A percentile compares a stretch with the other conserved stretches of the same genome.
These are phyloP conservation scores for Acrocalymma vagum DNA, from an alignment of 2,329 filamentous ascomycete genomes.

Conservation along the genomic window DNA sequence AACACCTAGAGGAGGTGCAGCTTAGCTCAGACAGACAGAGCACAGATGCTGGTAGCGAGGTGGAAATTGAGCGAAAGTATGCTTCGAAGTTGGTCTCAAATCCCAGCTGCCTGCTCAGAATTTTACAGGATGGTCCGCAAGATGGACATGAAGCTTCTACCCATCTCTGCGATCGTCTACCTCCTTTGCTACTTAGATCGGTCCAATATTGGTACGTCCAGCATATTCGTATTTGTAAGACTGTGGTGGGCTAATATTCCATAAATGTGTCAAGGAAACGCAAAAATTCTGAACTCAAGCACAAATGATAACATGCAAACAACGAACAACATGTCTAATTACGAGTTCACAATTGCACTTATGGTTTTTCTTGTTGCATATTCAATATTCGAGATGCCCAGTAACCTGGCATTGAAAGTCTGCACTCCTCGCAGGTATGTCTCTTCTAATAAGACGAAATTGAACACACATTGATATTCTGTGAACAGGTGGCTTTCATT, in stretches of 20 bases:
- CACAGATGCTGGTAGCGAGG: no score
- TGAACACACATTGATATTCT: no score
- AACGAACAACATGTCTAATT: slow-evolving; percentile 67
- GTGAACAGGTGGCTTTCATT: slow-evolving; percentile 34
- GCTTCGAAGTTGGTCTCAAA: no score
- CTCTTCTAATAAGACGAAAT: no score
- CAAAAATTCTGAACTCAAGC: slow-evolving; percentile 69
- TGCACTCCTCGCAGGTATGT: slow-evolving; percentile 68
- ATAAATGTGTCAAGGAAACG: slow-evolving; percentile 23
- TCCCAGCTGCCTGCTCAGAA: no score
- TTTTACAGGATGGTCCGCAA: slow-evolving; percentile 2
- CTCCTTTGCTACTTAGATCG: slow-evolving; percentile 6
- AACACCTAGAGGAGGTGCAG: no score
- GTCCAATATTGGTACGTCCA: slow-evolving; percentile 4
- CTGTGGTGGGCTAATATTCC: no score
- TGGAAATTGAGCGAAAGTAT: no score
- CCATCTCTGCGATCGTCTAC: slow-evolving; percentile 1
- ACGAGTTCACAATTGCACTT: slow-evolving; percentile 55
- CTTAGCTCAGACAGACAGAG: no score
- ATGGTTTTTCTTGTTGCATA: slow-evolving; percentile 33
- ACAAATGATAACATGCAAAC: slow-evolving; percentile 68
- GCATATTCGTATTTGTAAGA: no score
- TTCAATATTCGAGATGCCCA: slow-evolving; percentile 58
- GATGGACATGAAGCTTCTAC: not conserved
- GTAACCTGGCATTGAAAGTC: slow-evolving; percentile 66